Evolutionary conservation across 2,329 filamentous ascomycete genomes (phyloP).

Genomic region (Ceratocystis diversiconidia): DNA sequence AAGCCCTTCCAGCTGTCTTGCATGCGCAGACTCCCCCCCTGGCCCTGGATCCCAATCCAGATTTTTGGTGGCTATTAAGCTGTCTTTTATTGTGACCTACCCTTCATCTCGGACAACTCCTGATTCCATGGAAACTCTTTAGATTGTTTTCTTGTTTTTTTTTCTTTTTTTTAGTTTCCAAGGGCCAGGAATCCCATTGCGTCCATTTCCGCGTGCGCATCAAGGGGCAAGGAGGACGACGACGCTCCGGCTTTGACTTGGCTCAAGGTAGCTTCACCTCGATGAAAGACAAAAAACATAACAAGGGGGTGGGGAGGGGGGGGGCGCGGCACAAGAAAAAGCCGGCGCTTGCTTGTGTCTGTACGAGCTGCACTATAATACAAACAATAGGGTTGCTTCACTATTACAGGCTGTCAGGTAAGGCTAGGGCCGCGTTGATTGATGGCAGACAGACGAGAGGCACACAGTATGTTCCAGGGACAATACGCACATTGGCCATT

Average conservation of each 20-base stretch:
- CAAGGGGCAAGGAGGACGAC: background rate
- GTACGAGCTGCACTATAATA: too few species aligned
- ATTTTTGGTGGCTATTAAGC: background rate
- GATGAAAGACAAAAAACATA: too few species aligned
- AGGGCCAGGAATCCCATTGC: too few species aligned
- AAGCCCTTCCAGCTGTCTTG: background rate
- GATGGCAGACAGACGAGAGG: background rate
- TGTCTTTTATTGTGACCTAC: background rate
- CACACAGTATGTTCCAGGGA: background rate
- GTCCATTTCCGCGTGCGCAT: background rate
- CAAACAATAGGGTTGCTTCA: too few species aligned
- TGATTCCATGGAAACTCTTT: background rate
- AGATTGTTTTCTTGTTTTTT: background rate
- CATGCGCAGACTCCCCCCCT: background rate
- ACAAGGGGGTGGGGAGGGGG: too few species aligned
- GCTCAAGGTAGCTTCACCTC: too few species aligned
- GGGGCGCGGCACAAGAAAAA: too few species aligned
- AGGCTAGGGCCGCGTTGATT: too few species aligned
- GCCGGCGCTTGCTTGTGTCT: too few species aligned
- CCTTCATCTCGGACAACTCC: slow-evolving; percentile 4
- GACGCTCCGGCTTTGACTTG: too few species aligned
- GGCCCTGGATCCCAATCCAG: background rate
- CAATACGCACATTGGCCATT: background rate
- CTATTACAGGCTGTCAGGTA: too few species aligned
- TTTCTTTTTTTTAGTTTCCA: too few species aligned